Base-by-base conservation (phyloP, 2,329 filamentous ascomycete species). In the Cercospora sesami region DNA sequence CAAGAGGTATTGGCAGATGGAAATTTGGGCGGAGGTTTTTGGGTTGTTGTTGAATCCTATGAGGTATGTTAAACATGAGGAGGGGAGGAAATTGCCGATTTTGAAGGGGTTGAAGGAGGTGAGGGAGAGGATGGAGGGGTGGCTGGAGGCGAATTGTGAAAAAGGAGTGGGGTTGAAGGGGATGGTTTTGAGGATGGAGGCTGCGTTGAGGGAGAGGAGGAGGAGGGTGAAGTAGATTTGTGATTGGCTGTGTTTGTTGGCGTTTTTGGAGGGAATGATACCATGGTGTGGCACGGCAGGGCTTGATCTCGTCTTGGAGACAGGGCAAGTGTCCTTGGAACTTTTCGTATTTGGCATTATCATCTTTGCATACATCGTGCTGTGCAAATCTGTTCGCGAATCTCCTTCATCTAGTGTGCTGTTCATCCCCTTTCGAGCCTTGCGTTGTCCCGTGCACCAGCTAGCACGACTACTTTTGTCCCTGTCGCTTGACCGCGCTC, bases 1-100 rank as follows among this genome's bases (percentile, higher is more conserved):
- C 69, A 99, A 99, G 83, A 83, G 95, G 55, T 99, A 99, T 81
- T 99, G 95, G 95, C 94, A 98, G 83, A 91, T 89, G 60, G 93
- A 97, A 60, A 87, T 98, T 55, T 99, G 95, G 95, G 81, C 78
- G 2, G 89, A 91, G 68, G 89, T 91, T 59, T 96, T 99, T 78
- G 91, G 94, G 72, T 75, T 98, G 67, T 81, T 98, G 72, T 83
- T 99, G 53, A 99, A 99, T 79, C 94, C 94, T 0, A 84, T 86
- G 2, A 85, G 84, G 67, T 88, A 89, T 79, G 79, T 87, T n/a
- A 86, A 86, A 9, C 82, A 77, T 1, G 93, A 94, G 79, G 88
- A 89, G 30, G 87, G 84, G 1, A 80, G 78, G n/a, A 86, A 81
- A 72, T 85, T 97, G 85, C 94, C 94, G 0, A 86, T 94, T 4